Base-by-base conservation (phyloP, 306 rosid genomes). In the Dryas octopetala region DNA sequence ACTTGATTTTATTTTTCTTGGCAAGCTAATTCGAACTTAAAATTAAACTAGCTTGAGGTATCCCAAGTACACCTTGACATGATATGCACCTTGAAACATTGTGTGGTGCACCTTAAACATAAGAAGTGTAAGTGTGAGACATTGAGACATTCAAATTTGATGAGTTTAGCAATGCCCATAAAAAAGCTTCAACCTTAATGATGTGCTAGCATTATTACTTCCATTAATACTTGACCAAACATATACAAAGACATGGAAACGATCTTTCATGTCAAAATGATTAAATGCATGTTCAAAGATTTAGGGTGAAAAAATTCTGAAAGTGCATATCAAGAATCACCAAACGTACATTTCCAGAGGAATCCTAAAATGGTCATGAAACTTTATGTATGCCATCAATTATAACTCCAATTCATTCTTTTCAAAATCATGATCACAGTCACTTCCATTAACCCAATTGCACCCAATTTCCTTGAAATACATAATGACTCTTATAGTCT, bases 381-480 rank as follows among this genome's bases (percentile, higher is more conserved):
- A 72, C 81, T 62, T 66, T 80, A 47, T 76, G 68, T 67, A 60
- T 72, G 88, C 75, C 70, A 79, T 75, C 62, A 77, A 78, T 86
- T 66, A 77, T 72, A 81, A 84, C 64, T 71, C 68, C 83, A 81
- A 41, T 83, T 81, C 82, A 62, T 79, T 85, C 88, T 80, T 85
- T 62, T 82, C 86, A 80, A 87, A 79, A 89, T 86, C 86, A 93
- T 89, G 85, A 80, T 82, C 79, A 90, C 98, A 93, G 98, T 90
- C 74, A 52, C 89, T 62, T 83, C 98, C 98, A 89, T 91, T 81
- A 84, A 65, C 83, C 78, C 78, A 88, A 78, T 85, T 82, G 91
- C 88, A 75, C 74, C 49, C 52, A 49, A 66, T 41, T 51, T 71
- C 73, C 61, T 70, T 66, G 51, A 84, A 62, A 78, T 68, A 14